A percentile compares a stretch with the other conserved stretches of the same genome.
Evolutionary conservation across 176 grass and related monocot genomes (phyloP).

Genomic region (Aegilops speltoides): DNA sequence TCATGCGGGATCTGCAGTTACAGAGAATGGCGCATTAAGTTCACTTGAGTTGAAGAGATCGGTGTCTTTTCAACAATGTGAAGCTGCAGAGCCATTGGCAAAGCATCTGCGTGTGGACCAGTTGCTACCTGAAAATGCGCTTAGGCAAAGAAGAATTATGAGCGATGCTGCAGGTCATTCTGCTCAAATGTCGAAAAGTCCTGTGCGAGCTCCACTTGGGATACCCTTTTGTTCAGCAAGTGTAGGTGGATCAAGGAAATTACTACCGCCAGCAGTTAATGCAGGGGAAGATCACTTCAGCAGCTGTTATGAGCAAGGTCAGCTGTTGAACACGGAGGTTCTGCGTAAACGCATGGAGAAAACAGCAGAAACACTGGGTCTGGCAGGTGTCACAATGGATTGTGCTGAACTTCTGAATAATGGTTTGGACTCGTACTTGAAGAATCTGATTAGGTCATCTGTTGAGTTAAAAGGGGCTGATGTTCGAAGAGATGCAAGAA

Average conservation of each 20-base stretch:
- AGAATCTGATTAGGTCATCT: conserved; percentile 71
- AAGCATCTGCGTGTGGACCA: conserved; percentile 45
- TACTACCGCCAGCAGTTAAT: background rate
- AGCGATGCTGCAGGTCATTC: conserved; percentile 24
- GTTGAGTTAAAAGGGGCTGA: conserved; percentile 58
- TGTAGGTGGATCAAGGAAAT: conserved; percentile 53
- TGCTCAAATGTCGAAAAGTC: conserved; percentile 35
- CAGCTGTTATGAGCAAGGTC: conserved; percentile 50
- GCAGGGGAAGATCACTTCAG: conserved; percentile 33
- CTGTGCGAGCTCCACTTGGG: conserved; percentile 61
- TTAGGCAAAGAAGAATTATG: conserved; percentile 30
- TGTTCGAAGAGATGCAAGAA: conserved; percentile 43
- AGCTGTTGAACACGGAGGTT: conserved; percentile 47
- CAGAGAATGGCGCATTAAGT: conserved; percentile 50
- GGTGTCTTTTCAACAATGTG: conserved; percentile 34
- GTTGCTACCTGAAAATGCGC: conserved; percentile 25
- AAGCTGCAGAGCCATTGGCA: conserved; percentile 39
- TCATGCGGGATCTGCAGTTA: conserved; percentile 12
- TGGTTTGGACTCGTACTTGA: conserved; percentile 78
- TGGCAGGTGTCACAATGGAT: conserved; percentile 65
- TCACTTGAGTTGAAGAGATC: conserved; percentile 49
- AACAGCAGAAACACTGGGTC: conserved; percentile 63
- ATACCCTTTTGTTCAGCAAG: conserved; percentile 71
- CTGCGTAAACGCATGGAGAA: conserved; percentile 65
- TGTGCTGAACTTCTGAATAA: conserved; percentile 79